Percentiles rank a stretch among this genome's conserved stretches.
Evolutionary conservation across 306 rosid species (phyloP).

Genomic region (Glycyrrhiza uralensis): DNA sequence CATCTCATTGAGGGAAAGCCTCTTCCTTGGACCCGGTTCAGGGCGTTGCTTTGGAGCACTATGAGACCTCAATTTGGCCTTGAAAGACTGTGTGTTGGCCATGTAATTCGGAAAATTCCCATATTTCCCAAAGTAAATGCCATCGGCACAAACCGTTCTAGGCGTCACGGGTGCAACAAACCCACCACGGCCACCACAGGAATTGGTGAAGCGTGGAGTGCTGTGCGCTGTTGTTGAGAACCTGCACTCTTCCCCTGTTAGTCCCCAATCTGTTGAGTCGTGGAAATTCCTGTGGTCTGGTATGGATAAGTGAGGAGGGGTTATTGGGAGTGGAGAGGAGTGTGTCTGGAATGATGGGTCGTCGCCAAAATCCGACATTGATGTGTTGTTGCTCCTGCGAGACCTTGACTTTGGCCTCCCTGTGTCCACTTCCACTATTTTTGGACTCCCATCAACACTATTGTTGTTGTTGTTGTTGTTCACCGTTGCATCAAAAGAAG

Average conservation of each 20-base stretch:
- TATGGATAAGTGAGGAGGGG: conserved; percentile 42
- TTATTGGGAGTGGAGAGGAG: conserved; percentile 52
- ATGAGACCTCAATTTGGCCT: conserved; percentile 85
- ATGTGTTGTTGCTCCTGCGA: conserved; percentile 70
- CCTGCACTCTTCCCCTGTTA: conserved; percentile 62
- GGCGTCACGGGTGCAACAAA: conserved; percentile 57
- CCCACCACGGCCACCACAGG: conserved; percentile 48
- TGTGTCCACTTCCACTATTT: conserved; percentile 89
- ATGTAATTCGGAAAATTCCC: conserved; percentile 63
- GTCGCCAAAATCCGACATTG: conserved; percentile 67
- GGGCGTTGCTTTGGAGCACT: conserved; percentile 94
- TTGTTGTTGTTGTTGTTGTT: conserved; percentile 6
- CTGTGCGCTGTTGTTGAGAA: conserved; percentile 89
- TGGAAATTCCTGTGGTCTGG: conserved; percentile 40
- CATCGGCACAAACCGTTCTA: conserved; percentile 43
- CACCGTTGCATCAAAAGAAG: conserved; percentile 51
- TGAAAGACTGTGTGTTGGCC: conserved; percentile 74
- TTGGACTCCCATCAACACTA: conserved; percentile 65
- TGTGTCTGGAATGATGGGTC: conserved; percentile 51
- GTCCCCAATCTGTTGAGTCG: conserved; percentile 72
- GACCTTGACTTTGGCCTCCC: conserved; percentile 82
- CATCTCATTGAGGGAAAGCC: conserved; percentile 63
- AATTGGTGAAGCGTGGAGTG: conserved; percentile 69
- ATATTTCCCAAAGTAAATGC: conserved; percentile 41
- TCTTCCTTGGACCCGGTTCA: conserved; percentile 61